Conservation (phyloP, 495 filamentous ascomycete species). For the Apodospora peruviana region DNA sequence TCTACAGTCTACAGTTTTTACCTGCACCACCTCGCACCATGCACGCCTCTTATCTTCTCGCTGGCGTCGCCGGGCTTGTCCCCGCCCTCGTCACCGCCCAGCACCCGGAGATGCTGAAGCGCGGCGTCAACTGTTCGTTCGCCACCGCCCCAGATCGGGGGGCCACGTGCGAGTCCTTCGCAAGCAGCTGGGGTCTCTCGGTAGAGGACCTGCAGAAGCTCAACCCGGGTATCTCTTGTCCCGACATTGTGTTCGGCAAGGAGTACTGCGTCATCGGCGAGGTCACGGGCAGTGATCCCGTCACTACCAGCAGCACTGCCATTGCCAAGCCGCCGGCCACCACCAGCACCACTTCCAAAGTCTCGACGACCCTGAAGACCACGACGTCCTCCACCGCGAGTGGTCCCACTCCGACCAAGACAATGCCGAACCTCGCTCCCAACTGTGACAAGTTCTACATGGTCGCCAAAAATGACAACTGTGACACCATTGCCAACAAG, state of each 20-base stretch:
- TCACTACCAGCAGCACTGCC: constrained; percentile 3
- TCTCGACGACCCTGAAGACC: constrained; percentile 18
- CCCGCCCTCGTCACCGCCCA: not conserved
- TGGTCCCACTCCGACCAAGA: constrained; percentile 3
- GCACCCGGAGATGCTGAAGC: not conserved
- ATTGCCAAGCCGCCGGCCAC: constrained; percentile 8
- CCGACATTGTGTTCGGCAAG: constrained; percentile 15
- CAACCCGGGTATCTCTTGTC: constrained; percentile 20
- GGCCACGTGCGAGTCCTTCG: constrained; percentile 18
- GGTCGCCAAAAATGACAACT: constrained; percentile 36
- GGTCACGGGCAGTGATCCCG: constrained; percentile 5
- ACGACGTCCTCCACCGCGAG: not conserved
- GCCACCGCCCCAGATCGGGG: constrained; percentile 3
- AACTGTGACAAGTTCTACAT: constrained; percentile 40
- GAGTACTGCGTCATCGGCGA: constrained; percentile 20
- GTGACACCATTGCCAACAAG: constrained; percentile 27
- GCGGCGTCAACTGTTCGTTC: constrained; percentile 17
- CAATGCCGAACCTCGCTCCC: constrained; percentile 24
- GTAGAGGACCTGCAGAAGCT: constrained; percentile 10
- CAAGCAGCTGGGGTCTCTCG: constrained; percentile 11
- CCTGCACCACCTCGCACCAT: not conserved
- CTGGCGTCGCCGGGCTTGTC: not conserved
- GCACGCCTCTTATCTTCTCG: constrained; percentile 1
- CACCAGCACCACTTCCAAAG: constrained; percentile 13
- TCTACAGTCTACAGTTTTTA: not conserved